Conservation (phyloP, 495 filamentous ascomycete species). For the Aspergillus wentii region DNA sequence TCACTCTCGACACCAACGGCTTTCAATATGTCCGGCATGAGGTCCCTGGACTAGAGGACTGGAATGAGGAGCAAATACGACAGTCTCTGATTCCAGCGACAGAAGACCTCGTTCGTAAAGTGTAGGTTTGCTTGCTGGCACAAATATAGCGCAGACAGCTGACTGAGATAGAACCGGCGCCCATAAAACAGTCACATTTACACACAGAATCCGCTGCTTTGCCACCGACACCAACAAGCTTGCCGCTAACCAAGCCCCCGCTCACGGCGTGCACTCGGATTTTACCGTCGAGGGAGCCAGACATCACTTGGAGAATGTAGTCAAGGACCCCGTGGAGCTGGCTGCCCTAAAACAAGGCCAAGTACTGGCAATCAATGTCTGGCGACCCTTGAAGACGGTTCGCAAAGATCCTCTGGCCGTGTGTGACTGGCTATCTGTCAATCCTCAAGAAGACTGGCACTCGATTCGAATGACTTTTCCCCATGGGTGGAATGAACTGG, state of each 20-base stretch:
- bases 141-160: too few relatives aligned
- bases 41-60: too few relatives aligned
- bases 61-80: too few relatives aligned
- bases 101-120: too few relatives aligned
- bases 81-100: too few relatives aligned
- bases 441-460: conserved; percentile 11
- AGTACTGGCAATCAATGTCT: conserved; percentile 61
- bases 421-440: conserved; percentile 20
- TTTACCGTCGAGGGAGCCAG: conserved; percentile 9
- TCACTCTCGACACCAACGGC: too few relatives aligned
- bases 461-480: conserved; percentile 10
- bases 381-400: conserved; percentile 56
- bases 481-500: conserved; percentile 12
- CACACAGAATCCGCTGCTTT: conserved; percentile 11
- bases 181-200: conserved; percentile 8
- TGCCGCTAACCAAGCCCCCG: conserved; percentile 11
- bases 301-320: conserved; percentile 34
- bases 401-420: conserved; percentile 49
- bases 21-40: too few relatives aligned
- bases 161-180: conserved; percentile 17
- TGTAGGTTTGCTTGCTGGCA: too few relatives aligned
- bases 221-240: conserved; percentile 6
- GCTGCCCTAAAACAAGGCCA: too few relatives aligned
- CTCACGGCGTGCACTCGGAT: conserved; percentile 19
- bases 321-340: conserved; percentile 44